Evolutionary conservation across 2,329 filamentous ascomycete species (phyloP), one percentile per base, ranked within the genome.

Genomic region (Fusarium dlaminii): DNA sequence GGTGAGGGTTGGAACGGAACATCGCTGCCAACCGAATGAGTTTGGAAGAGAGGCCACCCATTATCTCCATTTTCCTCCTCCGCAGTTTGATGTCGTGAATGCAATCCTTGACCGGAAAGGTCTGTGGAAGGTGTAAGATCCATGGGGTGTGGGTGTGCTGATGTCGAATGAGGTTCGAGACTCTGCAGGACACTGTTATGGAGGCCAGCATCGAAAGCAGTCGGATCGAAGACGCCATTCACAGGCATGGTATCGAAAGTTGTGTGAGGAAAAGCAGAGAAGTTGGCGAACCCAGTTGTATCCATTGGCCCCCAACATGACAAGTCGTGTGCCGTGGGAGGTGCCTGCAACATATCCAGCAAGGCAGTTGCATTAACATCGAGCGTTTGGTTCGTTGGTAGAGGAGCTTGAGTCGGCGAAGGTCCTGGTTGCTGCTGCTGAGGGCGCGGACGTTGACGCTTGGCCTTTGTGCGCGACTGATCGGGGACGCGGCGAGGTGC

Each of bases 261-360:
- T 24, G 76, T 72, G 34, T 65, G 68, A 22, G 77, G 70, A 22
- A 79, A 78, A 20, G 52, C 46, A 15, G 77, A 46, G 45, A 79
- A 75, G 59, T 78, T 77, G 55, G 68, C 68, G 32, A 79, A 79
- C 46, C 68, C 61, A 5, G 75, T 63, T 34, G 75, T 68, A 29
- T 79, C 77, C 74, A 79, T 79, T 24, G 77, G 77, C 20, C 75
- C 74, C 77, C 77, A 79, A 24, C 72, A 76, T 36, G 70, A 75
- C 43, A 79, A n/a, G 61, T 78, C 77, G 62, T 79, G 77, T 29
- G 72, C 70, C 17, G 77, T 72, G 37, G 77, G 75, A n/a, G 75
- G 77, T 46, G 73, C 73, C 68, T 79, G 77, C n/a, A 79, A 36
- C 75, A 79, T 79, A 55, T 79, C 77, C 51, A 79, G 70, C 45